Conservation (phyloP, 371 early-diverging fungal species). For the Mucor sp. region DNA sequence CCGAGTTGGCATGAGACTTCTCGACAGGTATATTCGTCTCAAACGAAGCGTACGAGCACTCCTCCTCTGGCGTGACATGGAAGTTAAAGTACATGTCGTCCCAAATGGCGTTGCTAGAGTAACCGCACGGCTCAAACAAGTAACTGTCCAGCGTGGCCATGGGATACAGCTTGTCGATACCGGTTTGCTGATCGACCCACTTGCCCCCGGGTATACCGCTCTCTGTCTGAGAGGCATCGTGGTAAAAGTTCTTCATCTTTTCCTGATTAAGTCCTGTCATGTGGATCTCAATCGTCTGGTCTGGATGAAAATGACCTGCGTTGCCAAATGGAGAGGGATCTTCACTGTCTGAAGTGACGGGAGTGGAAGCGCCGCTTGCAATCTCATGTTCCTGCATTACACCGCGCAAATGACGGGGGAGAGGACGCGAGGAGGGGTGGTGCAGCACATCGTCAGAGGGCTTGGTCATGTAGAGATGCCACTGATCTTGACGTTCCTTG, state of each 20-base stretch:
- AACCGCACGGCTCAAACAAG: conserved; percentile 93
- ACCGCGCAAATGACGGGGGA: conserved; percentile 18
- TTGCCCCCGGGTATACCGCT: conserved; percentile 61
- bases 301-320: conserved; percentile 48
- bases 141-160: conserved; percentile 76
- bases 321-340: conserved; percentile 51
- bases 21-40: conserved; percentile 86
- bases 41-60: conserved; percentile 96
- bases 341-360: conserved; percentile 30
- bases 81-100: conserved; percentile 88
- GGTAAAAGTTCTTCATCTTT: conserved; percentile 73
- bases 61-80: conserved; percentile 98
- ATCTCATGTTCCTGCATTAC: conserved; percentile 22
- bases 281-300: conserved; percentile 92
- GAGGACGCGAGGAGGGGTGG: conserved; percentile 11
- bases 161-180: conserved; percentile 79
- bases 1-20: conserved; percentile 30
- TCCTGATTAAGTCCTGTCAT: conserved; percentile 87
- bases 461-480: conserved; percentile 88
- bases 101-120: conserved; percentile 88
- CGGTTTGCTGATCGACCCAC: conserved; percentile 71
- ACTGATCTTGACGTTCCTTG: conserved; percentile 91
- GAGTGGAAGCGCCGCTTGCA: conserved; percentile 38
- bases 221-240: conserved; percentile 44
- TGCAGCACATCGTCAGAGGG: conserved; percentile 60